Percentiles rank a stretch among this genome's conserved stretches.
phyloP scores from a whole-genome alignment of 352 stramenopile species.

The Globisporangium cystogenes region DNA sequence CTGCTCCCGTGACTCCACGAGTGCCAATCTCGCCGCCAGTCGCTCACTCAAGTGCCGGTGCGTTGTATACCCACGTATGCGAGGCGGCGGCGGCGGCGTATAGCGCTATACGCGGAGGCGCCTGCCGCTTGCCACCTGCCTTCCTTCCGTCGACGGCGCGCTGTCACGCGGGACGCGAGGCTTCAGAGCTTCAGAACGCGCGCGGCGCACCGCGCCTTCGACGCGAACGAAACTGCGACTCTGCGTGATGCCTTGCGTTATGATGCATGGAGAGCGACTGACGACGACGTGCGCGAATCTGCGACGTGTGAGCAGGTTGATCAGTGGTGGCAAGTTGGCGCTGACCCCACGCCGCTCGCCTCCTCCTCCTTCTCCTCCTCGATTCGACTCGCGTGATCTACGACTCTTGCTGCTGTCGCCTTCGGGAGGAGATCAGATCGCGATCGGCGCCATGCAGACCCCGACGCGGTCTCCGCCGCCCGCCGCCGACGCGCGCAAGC shows the following conservation, averaged over 20 bases:
- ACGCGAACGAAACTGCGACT: constrained; percentile 1
- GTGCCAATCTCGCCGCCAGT: not conserved
- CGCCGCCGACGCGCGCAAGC: not conserved
- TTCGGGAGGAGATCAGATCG: not conserved
- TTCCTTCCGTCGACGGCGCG: not conserved
- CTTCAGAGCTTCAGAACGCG: not conserved
- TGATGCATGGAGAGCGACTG: too few relatives aligned
- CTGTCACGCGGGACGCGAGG: not conserved
- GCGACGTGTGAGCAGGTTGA: not conserved
- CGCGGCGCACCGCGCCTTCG: not conserved
- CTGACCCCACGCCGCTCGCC: not conserved
- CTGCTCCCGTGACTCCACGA: not conserved
- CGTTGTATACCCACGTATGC: not conserved
- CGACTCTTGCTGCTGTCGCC: too few relatives aligned
- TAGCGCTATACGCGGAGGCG: not conserved
- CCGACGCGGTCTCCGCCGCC: too few relatives aligned
- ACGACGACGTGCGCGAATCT: not conserved
- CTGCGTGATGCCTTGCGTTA: not conserved
- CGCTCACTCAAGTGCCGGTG: not conserved
- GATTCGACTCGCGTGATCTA: too few relatives aligned
- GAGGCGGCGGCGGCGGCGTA: too few relatives aligned
- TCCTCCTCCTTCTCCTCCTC: too few relatives aligned
- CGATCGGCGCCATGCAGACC: constrained; percentile 1
- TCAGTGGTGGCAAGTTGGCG: not conserved
- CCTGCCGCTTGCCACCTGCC: too few relatives aligned